A percentile compares a stretch with the other conserved stretches of the same genome.
phyloP scores from a whole-genome alignment of 352 stramenopile genomes.

The Elongisporangium prolatum region DNA sequence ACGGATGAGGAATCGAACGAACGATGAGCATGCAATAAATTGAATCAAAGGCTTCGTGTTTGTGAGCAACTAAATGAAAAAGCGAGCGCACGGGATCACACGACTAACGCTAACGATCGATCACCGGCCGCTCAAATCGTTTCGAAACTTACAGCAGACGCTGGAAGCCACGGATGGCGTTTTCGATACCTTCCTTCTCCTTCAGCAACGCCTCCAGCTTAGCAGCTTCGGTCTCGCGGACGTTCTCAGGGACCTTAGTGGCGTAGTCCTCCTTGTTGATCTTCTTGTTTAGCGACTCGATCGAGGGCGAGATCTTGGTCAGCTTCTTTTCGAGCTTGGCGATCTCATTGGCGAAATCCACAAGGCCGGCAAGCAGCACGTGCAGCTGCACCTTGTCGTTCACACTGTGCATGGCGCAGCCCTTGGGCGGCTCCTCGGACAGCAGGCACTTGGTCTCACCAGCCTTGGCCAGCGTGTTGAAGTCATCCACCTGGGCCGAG shows the following conservation, averaged over 20 bases:
- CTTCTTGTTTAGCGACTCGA: conserved; percentile 77
- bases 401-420: conserved; percentile 91
- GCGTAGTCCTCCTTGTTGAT: conserved; percentile 73
- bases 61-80: neutral
- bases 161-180: conserved; percentile 73
- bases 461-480: conserved; percentile 93
- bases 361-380: conserved; percentile 77
- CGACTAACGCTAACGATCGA: neutral
- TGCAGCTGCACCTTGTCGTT: conserved; percentile 93
- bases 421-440: conserved; percentile 69
- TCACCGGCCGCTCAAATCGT: neutral
- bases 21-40: neutral
- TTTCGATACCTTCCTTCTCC: conserved; percentile 76
- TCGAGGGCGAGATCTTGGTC: conserved; percentile 69
- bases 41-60: neutral
- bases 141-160: conserved; percentile 46
- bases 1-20: neutral
- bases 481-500: conserved; percentile 90
- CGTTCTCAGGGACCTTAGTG: conserved; percentile 74
- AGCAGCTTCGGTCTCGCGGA: conserved; percentile 68
- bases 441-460: conserved; percentile 88
- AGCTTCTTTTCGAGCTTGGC: conserved; percentile 89
- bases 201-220: conserved; percentile 80
- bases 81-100: neutral
- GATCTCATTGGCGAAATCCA: conserved; percentile 89